A percentile compares a stretch with the other conserved stretches of the same genome.
These are phyloP conservation scores for Pythium phragmiticola DNA, from an alignment of 352 stramenopile species.

Conservation along the genomic window DNA sequence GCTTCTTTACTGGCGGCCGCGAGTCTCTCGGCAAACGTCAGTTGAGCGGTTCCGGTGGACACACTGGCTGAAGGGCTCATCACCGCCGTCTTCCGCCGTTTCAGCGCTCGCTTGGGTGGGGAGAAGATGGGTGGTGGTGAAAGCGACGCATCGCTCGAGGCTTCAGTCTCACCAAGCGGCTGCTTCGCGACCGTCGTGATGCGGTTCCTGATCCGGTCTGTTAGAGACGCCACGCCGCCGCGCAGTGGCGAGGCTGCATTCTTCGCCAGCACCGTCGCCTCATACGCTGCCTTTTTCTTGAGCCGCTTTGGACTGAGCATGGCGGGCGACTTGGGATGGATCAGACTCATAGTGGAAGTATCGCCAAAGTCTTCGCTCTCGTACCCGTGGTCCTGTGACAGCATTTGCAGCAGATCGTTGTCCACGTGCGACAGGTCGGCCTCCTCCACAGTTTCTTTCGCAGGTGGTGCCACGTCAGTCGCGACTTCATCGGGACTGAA, in stretches of 20 bases:
- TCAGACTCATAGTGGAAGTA: slow-evolving; percentile 49
- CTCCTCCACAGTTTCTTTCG: not conserved
- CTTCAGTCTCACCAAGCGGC: slow-evolving; percentile 1
- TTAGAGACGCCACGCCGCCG: slow-evolving; percentile 2
- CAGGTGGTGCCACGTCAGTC: not conserved
- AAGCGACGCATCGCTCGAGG: slow-evolving; percentile 11
- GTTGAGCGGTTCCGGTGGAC: not conserved
- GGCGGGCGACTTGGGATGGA: slow-evolving; percentile 38
- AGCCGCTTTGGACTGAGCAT: slow-evolving; percentile 21
- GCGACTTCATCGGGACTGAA: slow-evolving; percentile 18
- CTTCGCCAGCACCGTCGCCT: not conserved
- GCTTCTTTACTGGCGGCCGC: not conserved
- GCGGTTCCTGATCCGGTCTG: slow-evolving; percentile 15
- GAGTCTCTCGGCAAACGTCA: not conserved
- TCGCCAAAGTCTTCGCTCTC: slow-evolving; percentile 57
- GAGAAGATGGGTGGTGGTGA: slow-evolving; percentile 1
- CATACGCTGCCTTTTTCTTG: slow-evolving; percentile 6
- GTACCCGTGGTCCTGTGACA: slow-evolving; percentile 53
- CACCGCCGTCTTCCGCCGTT: slow-evolving; percentile 20
- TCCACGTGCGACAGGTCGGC: slow-evolving; percentile 26
- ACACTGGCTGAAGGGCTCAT: not conserved
- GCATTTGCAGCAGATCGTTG: slow-evolving; percentile 53
- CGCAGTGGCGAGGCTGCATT: slow-evolving; percentile 13
- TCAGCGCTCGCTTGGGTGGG: slow-evolving; percentile 19
- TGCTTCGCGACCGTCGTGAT: slow-evolving; percentile 13